phyloP scores from a whole-genome alignment of 1,139 yeast species.

The Lodderomyces beijingensis region DNA sequence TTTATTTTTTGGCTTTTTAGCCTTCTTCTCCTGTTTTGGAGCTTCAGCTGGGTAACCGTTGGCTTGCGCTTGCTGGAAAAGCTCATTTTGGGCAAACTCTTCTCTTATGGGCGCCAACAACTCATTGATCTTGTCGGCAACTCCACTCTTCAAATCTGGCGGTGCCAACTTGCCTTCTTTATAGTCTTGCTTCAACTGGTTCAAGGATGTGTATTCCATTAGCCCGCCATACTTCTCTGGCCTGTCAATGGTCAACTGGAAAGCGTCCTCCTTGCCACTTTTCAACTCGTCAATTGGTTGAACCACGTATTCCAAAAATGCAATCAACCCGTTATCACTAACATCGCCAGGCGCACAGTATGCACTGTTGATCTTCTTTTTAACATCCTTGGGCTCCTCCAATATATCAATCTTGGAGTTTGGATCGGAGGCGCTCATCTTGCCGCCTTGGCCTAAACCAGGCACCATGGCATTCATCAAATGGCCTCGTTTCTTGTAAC shows the following conservation, averaged over 20 bases:
- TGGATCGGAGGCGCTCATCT: slow-evolving; percentile 99
- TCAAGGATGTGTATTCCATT: slow-evolving; percentile 63
- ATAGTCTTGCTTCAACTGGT: slow-evolving; percentile 68
- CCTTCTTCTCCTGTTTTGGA: slow-evolving; percentile 60
- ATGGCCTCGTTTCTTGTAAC: slow-evolving; percentile 97
- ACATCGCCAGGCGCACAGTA: slow-evolving; percentile 95
- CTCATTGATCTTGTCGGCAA: slow-evolving; percentile 74
- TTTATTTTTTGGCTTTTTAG: slow-evolving; percentile 71
- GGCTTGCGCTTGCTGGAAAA: slow-evolving; percentile 68
- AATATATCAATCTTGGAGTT: slow-evolving; percentile 91
- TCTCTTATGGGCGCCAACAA: slow-evolving; percentile 82
- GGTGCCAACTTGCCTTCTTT: slow-evolving; percentile 75
- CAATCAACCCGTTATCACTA: slow-evolving; percentile 83
- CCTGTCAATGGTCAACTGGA: slow-evolving; percentile 71
- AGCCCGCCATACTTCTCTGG: slow-evolving; percentile 98
- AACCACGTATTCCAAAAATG: slow-evolving; percentile 80
- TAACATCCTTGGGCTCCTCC: slow-evolving; percentile 83
- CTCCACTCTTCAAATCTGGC: slow-evolving; percentile 90
- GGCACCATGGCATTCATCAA: slow-evolving; percentile 99
- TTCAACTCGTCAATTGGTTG: slow-evolving; percentile 83
- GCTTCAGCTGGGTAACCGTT: slow-evolving; percentile 83
- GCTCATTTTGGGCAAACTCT: slow-evolving; percentile 56
- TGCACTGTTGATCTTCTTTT: slow-evolving; percentile 88
- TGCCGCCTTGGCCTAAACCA: slow-evolving; percentile 94
- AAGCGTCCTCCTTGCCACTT: slow-evolving; percentile 47